Evolutionary conservation across 352 stramenopile genomes (phyloP), one percentile per base, ranked within the genome.

Genomic region (Globisporangium uncinulatum): DNA sequence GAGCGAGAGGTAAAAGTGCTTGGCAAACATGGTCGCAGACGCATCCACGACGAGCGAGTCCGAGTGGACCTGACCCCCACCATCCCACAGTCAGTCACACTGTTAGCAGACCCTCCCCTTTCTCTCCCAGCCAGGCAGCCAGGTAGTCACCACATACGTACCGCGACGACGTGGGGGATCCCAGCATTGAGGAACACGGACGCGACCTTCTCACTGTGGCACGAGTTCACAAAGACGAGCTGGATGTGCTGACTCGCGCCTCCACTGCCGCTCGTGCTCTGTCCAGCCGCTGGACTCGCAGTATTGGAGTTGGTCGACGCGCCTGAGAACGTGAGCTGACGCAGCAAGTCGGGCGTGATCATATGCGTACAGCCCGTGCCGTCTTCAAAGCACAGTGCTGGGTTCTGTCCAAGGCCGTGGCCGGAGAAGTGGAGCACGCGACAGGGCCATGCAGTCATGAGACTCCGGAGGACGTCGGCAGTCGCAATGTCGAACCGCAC

Each of bases 81-180:
- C 24, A 29, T 29, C 24, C 24, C 24, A 29, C 19, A 6, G 24
- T 45, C 36, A 51, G 13, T 37, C 19, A 20, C 24, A 29, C 24
- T 29, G 24, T 29, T 29, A 29, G 24, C 1, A 4, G 24, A 29
- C 24, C 24, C 24, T 29, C 24, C 4, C 24, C 24, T 29, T 29
- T 20, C 42, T 24, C 15, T 13, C 17, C 15, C 15, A 21, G 14
- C 17, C 19, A 17, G 6, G 0, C 21, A 11, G 17, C 1, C 4
- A 0, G 5, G 32, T 15, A 34, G 44, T 8, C 8, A 13, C 9
- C n/a, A 11, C 48, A 6, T 4, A 62, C 71, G 21, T 66, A 95
- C 83, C 6, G 87, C 89, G n/a, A 97, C 84, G 8, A 97, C 88
- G 59, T 97, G 87, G 2, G 84, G 86, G 37, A 97, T 93, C 7